Percentiles rank a stretch among this genome's conserved stretches.
Evolutionary conservation across 129 eudicot species (phyloP).

Genomic region (Solidago caesia): DNA sequence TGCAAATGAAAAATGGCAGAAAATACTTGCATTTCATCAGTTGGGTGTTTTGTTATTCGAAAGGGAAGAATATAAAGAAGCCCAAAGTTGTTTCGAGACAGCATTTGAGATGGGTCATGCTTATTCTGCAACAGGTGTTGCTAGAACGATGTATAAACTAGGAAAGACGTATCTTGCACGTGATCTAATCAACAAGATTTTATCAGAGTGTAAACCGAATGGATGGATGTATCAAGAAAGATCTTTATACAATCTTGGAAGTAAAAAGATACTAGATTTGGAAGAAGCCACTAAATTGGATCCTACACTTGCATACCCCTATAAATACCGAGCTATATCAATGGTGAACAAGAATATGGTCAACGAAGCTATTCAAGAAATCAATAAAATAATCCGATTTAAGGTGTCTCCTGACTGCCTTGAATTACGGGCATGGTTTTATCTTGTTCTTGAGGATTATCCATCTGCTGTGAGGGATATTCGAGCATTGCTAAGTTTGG

Average conservation of each 20-base stretch:
- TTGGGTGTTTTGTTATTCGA: constrained; percentile 59
- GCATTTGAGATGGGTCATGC: constrained; percentile 65
- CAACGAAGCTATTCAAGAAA: constrained; percentile 55
- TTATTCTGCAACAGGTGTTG: constrained; percentile 61
- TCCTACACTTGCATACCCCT: constrained; percentile 66
- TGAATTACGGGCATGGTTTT: constrained; percentile 74
- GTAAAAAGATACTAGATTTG: constrained; percentile 51
- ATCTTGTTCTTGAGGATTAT: constrained; percentile 54
- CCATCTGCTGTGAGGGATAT: constrained; percentile 61
- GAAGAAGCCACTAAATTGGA: constrained; percentile 55
- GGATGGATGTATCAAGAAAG: constrained; percentile 85
- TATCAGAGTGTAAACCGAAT: constrained; percentile 35
- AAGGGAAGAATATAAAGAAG: constrained; percentile 50
- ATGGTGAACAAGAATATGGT: constrained; percentile 40
- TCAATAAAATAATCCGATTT: constrained; percentile 52
- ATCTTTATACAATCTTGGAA: constrained; percentile 60
- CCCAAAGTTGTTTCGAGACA: constrained; percentile 52
- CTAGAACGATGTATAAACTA: constrained; percentile 53
- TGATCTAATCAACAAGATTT: constrained; percentile 45
- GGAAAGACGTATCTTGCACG: constrained; percentile 65
- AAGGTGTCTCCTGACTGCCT: constrained; percentile 67
- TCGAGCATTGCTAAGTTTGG: constrained; percentile 56
- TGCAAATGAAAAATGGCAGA: constrained; percentile 59
- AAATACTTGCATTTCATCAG: constrained; percentile 60
- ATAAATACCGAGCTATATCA: constrained; percentile 59